phyloP scores from a whole-genome alignment of 352 stramenopile species.

The Bremia lactucae region DNA sequence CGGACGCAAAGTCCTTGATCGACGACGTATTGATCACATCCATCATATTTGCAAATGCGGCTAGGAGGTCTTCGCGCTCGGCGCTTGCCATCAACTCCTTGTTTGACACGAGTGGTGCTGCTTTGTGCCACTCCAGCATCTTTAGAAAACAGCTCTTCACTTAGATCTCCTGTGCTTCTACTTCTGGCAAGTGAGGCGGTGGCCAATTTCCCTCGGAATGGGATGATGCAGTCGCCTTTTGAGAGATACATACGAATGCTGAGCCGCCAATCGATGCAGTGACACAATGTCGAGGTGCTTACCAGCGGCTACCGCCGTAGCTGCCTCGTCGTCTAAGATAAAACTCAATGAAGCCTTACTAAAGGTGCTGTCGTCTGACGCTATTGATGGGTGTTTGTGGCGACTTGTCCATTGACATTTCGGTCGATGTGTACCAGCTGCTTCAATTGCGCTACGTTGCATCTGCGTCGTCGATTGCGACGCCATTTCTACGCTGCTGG shows the following conservation, averaged over 20 bases:
- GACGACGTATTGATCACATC: constrained; percentile 70
- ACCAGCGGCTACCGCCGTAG: constrained; percentile 15
- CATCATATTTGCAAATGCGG: constrained; percentile 61
- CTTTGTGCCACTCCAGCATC: constrained; percentile 1
- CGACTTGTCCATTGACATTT: constrained; percentile 17
- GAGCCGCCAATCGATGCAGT: not conserved
- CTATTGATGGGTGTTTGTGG: constrained; percentile 8
- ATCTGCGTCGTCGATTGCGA: not conserved
- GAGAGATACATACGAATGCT: not conserved
- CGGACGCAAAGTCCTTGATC: constrained; percentile 67
- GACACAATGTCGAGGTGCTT: constrained; percentile 2
- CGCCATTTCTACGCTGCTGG: constrained; percentile 2
- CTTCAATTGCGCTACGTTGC: not conserved
- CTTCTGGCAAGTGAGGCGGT: constrained; percentile 16
- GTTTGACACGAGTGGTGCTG: constrained; percentile 7
- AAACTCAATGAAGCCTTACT: constrained; percentile 68
- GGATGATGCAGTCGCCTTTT: constrained; percentile 11
- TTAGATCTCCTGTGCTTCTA: constrained; percentile 26
- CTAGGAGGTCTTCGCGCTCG: constrained; percentile 41
- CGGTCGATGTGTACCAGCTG: constrained; percentile 13
- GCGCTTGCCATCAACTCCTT: constrained; percentile 37
- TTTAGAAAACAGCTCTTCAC: no score
- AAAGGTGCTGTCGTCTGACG: constrained; percentile 12
- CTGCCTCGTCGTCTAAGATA: constrained; percentile 48
- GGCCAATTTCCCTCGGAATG: constrained; percentile 9